Evolutionary conservation across 345 rosid genomes (phyloP), one percentile per base, ranked within the genome.

Genomic region (Cardamine chenopodiifolia): DNA sequence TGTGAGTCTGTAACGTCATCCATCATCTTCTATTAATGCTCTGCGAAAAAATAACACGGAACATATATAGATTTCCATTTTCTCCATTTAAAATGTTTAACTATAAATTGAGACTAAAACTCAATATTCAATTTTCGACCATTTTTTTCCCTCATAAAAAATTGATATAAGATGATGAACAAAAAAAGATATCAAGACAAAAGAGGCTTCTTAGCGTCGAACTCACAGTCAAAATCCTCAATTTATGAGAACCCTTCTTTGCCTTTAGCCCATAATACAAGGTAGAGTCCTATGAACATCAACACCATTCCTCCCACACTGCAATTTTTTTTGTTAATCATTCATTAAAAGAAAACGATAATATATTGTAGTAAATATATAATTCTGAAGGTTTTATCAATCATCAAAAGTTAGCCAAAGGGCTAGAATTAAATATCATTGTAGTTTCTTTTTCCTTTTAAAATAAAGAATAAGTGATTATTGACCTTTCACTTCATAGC

Each of bases 251-350:
- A 78, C 7, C 64, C 76, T 84, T 89, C 98, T 86, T 90, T 96
- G 48, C 90, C 85, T 84, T 96, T 96, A 2, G 95, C 92, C 99
- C 99, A 96, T 8, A 96, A 82, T 75, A 96, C 91, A 17, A 83
- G 75, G 78, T 96, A 92, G 17, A 90, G 85, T 31, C 98, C 97
- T 2, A 73, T 40, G 73, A 96, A 90, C 97, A 96, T 90, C 49
- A 90, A 66, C 61, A 81, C 70, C 98, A 96, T 96, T 5, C 97
- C 95, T 1, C 84, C 90, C 32, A 88, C 68, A 79, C 95, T 96
- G 98, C 85, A 48, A 11, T n/a, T 22, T 18, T 17, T 17, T 60
- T 5, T 22, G 37, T 40, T 20, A 37, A 50, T 42, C 63, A 68
- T 47, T 49, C 3, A 37, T 26, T 55, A n/a, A 28, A 28, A 8